Evolutionary conservation across 257 asterid genomes (phyloP).

Genomic region (Salvia hispanica): DNA sequence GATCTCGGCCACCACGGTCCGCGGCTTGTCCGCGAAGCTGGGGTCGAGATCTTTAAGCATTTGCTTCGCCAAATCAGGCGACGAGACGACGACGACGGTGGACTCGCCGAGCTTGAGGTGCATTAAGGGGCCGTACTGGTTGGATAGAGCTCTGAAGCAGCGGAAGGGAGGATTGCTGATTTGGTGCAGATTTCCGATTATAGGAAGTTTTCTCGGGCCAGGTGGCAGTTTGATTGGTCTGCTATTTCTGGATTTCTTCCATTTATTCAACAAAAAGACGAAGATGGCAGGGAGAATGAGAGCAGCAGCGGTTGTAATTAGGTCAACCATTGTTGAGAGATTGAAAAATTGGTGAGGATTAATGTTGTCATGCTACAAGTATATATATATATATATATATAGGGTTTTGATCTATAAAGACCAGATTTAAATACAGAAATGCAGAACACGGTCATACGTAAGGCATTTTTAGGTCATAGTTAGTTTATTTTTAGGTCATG

Average conservation of each 20-base stretch:
- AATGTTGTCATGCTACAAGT: too few relatives aligned
- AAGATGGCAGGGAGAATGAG: background rate
- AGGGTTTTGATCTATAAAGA: too few relatives aligned
- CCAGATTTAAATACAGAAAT: too few relatives aligned
- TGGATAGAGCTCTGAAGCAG: too few relatives aligned
- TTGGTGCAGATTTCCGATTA: slow-evolving; percentile 18
- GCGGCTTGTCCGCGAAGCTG: background rate
- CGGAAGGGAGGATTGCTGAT: background rate
- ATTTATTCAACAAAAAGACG: background rate
- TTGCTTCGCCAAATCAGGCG: background rate
- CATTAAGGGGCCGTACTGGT: slow-evolving; percentile 6
- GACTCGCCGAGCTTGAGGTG: slow-evolving; percentile 23
- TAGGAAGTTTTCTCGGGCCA: background rate
- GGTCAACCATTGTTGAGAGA: too few relatives aligned
- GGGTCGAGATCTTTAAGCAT: slow-evolving; percentile 15
- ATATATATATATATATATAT: too few relatives aligned
- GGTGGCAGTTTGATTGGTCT: background rate
- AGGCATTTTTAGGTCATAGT: too few relatives aligned
- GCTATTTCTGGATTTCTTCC: background rate
- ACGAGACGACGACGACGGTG: background rate
- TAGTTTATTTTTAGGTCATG: too few relatives aligned
- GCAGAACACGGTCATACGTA: too few relatives aligned
- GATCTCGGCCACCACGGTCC: too few relatives aligned
- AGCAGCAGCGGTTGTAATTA: background rate
- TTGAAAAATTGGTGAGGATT: too few relatives aligned